A percentile compares a stretch with the other conserved stretches of the same genome.
Conservation (phyloP, 225 moss, liverwort and hornwort genomes). For the Polytrichum formosum region DNA sequence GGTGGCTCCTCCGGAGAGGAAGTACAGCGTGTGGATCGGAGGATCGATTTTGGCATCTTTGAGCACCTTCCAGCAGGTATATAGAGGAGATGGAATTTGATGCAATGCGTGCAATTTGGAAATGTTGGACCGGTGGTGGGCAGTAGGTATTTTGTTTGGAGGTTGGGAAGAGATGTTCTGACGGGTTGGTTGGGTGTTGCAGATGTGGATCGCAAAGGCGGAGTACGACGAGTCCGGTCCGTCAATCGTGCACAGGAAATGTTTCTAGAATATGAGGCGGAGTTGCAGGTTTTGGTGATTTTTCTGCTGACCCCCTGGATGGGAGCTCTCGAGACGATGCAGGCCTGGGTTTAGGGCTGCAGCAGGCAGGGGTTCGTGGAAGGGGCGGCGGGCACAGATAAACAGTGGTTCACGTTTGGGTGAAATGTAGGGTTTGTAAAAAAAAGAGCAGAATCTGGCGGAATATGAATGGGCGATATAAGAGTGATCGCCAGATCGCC, state of each 20-base stretch:
- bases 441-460: not conserved
- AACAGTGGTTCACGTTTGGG: conserved; percentile 22
- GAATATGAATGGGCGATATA: not conserved
- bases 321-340: conserved; percentile 6
- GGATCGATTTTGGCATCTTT: conserved; percentile 85
- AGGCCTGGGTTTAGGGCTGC: conserved; percentile 6
- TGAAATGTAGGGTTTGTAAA: conserved; percentile 28
- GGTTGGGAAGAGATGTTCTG: not conserved
- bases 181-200: conserved; percentile 4
- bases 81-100: not conserved
- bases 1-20: conserved; percentile 69
- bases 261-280: conserved; percentile 49
- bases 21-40: conserved; percentile 82
- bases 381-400: conserved; percentile 27
- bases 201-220: conserved; percentile 98
- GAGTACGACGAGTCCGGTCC: conserved; percentile 97
- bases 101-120: not conserved
- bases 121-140: not conserved
- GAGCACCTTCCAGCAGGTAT: conserved; percentile 95
- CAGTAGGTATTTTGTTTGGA: not conserved
- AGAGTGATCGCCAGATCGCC: not conserved
- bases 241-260: conserved; percentile 94
- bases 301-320: conserved; percentile 8
- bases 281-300: conserved; percentile 1
- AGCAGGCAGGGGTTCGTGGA: conserved; percentile 23